These are phyloP conservation scores for Talaromyces stipitatus DNA, from an alignment of 495 filamentous ascomycete genomes.

Conservation along the genomic window DNA sequence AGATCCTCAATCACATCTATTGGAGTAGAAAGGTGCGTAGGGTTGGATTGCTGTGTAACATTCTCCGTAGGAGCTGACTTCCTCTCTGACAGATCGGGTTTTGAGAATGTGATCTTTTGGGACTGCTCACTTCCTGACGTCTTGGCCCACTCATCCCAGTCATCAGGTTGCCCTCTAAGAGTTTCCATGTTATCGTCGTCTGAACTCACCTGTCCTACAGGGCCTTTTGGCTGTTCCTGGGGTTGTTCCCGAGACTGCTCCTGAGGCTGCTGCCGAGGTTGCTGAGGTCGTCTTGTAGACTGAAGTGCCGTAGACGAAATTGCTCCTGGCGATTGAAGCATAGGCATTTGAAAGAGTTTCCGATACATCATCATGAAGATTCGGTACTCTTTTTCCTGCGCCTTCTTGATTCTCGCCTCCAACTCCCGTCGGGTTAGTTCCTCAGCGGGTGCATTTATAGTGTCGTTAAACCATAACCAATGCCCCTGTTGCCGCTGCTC, in stretches of 20 bases:
- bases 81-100: no score
- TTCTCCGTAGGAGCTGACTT: no score
- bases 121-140: no score
- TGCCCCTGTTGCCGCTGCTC: neutral
- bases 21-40: no score
- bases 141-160: no score
- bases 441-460: neutral
- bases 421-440: neutral
- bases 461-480: neutral
- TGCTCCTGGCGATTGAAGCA: neutral
- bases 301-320: neutral
- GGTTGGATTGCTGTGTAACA: no score
- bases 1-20: neutral
- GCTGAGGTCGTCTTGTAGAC: neutral
- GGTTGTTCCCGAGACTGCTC: neutral
- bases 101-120: no score
- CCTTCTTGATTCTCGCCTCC: neutral
- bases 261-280: neutral
- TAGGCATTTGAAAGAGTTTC: neutral
- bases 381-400: neutral
- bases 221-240: no score
- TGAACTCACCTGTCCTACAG: no score
- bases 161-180: no score
- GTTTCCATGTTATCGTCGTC: no score
- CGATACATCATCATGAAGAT: slow-evolving; percentile 1